Conservation (phyloP, 1,284 basidiomycete genomes). For the Melampsora americana region DNA sequence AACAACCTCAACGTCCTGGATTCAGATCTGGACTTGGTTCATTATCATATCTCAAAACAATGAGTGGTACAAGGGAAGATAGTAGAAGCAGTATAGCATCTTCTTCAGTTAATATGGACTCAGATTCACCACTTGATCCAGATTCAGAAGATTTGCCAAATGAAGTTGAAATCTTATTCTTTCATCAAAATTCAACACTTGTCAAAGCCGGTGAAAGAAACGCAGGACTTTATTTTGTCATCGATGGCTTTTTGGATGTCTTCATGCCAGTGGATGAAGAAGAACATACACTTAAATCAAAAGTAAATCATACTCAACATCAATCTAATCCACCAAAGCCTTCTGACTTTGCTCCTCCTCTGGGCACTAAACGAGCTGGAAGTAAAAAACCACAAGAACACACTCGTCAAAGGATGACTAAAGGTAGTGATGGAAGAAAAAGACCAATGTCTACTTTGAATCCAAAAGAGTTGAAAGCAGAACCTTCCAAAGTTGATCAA, state of each 20-base stretch:
- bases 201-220: constrained; percentile 86
- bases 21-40: constrained; percentile 80
- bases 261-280: constrained; percentile 63
- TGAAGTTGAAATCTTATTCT: constrained; percentile 92
- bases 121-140: constrained; percentile 61
- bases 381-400: no score
- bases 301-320: no score
- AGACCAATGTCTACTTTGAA: no score
- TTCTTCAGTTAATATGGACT: constrained; percentile 49
- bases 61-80: constrained; percentile 58
- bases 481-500: not conserved
- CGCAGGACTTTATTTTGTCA: constrained; percentile 93
- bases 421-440: no score
- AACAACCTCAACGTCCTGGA: constrained; percentile 44
- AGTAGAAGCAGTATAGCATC: constrained; percentile 40
- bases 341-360: no score
- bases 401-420: no score
- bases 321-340: no score
- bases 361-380: no score
- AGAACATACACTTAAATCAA: not conserved
- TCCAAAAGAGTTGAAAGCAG: no score
- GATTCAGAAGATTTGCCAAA: constrained; percentile 78
- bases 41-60: constrained; percentile 71
- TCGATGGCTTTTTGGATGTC: constrained; percentile 94
- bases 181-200: constrained; percentile 76